Evolutionary conservation across 495 filamentous ascomycete species (phyloP), one percentile per base, ranked within the genome.

Genomic region (Hypoxylon perforatum): DNA sequence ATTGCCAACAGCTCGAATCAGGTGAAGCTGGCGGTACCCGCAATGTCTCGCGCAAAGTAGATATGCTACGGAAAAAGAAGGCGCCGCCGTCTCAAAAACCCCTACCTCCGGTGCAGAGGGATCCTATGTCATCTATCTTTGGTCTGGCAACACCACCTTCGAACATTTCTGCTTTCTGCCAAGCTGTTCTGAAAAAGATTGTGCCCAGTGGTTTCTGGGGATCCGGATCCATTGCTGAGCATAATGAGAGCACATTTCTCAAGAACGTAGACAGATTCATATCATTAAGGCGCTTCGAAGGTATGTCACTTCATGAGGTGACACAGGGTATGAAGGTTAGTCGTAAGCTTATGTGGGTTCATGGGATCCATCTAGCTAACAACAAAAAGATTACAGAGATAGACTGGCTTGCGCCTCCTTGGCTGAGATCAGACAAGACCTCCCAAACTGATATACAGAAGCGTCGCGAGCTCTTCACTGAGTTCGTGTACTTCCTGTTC

Each of bases 401-500:
- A 51, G 72, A 85, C 21, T 98, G 95, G 95, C 84, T 97, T 36
- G 76, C 78, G 2, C 85, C 88, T 35, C 82, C 84, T 5, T 69
- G 51, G 52, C 51, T 74, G n/a, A 38, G 65, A 45, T 41, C 57
- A 1, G 69, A 76, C 17, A 93, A 91, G 41, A 82, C 90, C 28
- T 88, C 91, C 17, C 73, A 82, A 41, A 87, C 91, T 0, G 95
- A 99, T 65, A 74, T 85, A 25, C 75, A 81, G 19, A 97, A 97
- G 77, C 89, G 95, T 7, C 82, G 73, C 15, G 91, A 97, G 72
- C 80, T 98, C 4, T 85, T 97, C 28, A 76, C 87, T 47, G 95
- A 99, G 70, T 88, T 97, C 55, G 63, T 97, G 0, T 98, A 97
- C 77, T 99, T 93, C 75, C 61, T 96, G 1, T 94, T 98, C 65